Evolutionary conservation across 345 rosid species (phyloP).

Genomic region (Euphorbia lathyris): DNA sequence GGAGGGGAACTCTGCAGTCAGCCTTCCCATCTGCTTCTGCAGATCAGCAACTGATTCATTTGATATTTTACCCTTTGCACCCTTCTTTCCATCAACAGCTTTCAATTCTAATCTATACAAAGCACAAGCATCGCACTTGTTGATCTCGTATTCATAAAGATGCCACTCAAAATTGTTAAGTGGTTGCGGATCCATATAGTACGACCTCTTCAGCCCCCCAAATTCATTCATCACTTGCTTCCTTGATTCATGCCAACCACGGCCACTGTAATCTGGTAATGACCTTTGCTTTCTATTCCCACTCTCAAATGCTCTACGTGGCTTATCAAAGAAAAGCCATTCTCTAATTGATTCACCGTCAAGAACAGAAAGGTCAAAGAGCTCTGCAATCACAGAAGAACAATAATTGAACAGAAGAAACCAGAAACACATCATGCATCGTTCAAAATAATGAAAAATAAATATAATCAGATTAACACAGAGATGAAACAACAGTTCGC

Average conservation of each 20-base stretch:
- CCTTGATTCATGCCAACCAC: constrained; percentile 99
- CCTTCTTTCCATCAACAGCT: constrained; percentile 91
- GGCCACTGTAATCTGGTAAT: constrained; percentile 90
- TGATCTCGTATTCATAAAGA: constrained; percentile 96
- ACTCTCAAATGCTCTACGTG: constrained; percentile 93
- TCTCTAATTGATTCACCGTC: constrained; percentile 94
- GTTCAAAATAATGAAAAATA: constrained; percentile 1
- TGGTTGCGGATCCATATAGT: constrained; percentile 99
- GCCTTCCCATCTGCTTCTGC: constrained; percentile 97
- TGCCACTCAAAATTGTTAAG: constrained; percentile 90
- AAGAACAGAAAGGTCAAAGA: constrained; percentile 81
- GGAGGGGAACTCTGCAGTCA: constrained; percentile 76
- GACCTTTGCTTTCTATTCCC: constrained; percentile 99
- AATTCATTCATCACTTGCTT: constrained; percentile 93
- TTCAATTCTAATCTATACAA: constrained; percentile 91
- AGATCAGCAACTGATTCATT: constrained; percentile 82
- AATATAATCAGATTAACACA: neutral
- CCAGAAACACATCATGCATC: neutral
- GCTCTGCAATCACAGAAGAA: constrained; percentile 55
- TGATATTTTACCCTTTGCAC: constrained; percentile 58
- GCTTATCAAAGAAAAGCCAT: constrained; percentile 98
- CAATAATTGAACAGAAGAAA: constrained; percentile 12
- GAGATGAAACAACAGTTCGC: constrained; percentile 17
- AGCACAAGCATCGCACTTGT: constrained; percentile 87
- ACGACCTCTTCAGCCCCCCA: constrained; percentile 91